These are phyloP conservation scores for Leptographium wingfieldii DNA, from an alignment of 2,329 filamentous ascomycete species.

Conservation along the genomic window DNA sequence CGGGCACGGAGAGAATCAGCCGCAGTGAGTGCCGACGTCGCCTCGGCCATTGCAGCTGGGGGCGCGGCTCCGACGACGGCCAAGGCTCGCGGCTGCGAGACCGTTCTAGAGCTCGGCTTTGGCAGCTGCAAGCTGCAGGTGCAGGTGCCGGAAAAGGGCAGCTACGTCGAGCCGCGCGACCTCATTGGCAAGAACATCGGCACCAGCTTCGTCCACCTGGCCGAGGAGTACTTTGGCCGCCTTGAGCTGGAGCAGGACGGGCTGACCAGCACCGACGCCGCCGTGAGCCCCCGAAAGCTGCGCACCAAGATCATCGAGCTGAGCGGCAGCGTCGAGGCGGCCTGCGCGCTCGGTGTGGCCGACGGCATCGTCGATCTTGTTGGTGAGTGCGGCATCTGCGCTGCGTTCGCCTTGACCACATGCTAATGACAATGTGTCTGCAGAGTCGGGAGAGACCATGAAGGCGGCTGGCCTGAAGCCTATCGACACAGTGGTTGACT, in stretches of 20 bases:
- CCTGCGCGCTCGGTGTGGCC: conserved; percentile 87
- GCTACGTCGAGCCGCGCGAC: conserved; percentile 55
- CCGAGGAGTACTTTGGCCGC: conserved; percentile 69
- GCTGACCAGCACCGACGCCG: conserved; percentile 21
- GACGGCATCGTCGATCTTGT: conserved; percentile 97
- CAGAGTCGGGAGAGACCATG: conserved; percentile 98
- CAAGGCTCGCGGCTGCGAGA: conserved; percentile 54
- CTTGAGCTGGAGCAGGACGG: conserved; percentile 49
- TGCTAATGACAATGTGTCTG: neutral
- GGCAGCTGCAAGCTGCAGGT: conserved; percentile 88
- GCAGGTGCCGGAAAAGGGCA: conserved; percentile 84
- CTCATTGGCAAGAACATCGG: conserved; percentile 87
- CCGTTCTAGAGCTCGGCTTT: conserved; percentile 83
- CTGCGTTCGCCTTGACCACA: neutral
- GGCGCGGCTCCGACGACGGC: conserved; percentile 21
- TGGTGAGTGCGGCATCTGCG: conserved; percentile 39
- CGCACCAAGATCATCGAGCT: conserved; percentile 86
- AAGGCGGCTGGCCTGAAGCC: conserved; percentile 85
- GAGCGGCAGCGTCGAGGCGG: conserved; percentile 92
- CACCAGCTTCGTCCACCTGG: conserved; percentile 83
- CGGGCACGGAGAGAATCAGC: conserved; percentile 33
- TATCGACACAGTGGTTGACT: conserved; percentile 85
- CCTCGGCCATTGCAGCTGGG: conserved; percentile 4
- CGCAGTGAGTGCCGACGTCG: conserved; percentile 21
- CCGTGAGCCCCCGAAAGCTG: conserved; percentile 37